Percentiles rank a stretch among this genome's conserved stretches.
Conservation (phyloP, 192 early-diverging fungal species). For the Pilaira anomala region DNA sequence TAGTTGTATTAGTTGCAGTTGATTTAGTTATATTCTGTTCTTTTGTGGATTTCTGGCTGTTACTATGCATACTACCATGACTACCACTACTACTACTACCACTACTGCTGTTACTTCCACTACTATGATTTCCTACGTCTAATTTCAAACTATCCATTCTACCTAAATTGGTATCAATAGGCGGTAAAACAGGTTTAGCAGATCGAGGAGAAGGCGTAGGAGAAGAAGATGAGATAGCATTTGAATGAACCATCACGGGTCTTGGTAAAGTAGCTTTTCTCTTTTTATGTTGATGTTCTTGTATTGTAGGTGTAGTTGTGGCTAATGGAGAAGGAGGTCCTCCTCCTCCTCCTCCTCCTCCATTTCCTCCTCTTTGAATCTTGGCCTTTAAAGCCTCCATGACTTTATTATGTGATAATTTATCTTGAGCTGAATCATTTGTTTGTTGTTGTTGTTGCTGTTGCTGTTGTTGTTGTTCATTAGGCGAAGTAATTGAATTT, state of each 20-base stretch:
- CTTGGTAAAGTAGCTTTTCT: background rate
- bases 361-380: slow-evolving; percentile 21
- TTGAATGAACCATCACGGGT: background rate
- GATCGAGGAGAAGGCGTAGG: slow-evolving; percentile 15
- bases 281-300: background rate
- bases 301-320: background rate
- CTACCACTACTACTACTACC: background rate
- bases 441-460: background rate
- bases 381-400: slow-evolving; percentile 34
- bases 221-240: background rate
- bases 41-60: background rate
- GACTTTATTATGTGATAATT: slow-evolving; percentile 23
- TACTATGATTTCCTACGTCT: background rate
- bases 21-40: background rate
- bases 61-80: background rate
- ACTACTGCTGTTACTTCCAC: background rate
- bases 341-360: no score
- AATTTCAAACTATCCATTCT: background rate
- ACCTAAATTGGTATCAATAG: slow-evolving; percentile 25
- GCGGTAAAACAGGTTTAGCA: slow-evolving; percentile 23
- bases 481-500: background rate
- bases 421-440: slow-evolving; percentile 1
- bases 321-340: slow-evolving; percentile 4
- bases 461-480: background rate
- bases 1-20: background rate